These are phyloP conservation scores for Arthrobotrys entomopaga DNA, from an alignment of 2,329 filamentous ascomycete genomes.

Conservation along the genomic window DNA sequence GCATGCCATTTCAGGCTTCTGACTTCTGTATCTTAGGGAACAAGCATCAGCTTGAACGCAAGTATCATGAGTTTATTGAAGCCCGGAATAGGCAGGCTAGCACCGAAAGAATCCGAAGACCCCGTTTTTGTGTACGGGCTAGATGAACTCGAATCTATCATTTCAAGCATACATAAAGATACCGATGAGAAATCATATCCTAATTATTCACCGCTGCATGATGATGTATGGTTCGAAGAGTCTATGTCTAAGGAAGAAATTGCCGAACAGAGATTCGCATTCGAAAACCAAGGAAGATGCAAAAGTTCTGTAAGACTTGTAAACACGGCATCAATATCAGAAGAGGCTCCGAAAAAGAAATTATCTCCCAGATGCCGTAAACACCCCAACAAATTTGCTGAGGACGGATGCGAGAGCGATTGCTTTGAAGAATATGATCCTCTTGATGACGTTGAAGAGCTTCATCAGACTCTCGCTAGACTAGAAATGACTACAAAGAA, in stretches of 20 bases:
- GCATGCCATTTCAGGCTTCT: too few species aligned
- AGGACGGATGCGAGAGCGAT: slow-evolving; percentile 38
- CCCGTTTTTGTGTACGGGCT: slow-evolving; percentile 1
- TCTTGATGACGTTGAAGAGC: slow-evolving; percentile 52
- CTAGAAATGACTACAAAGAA: slow-evolving; percentile 4
- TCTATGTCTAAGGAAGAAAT: slow-evolving; percentile 29
- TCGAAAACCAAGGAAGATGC: slow-evolving; percentile 11
- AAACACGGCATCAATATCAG: neutral
- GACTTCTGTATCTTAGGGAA: too few species aligned
- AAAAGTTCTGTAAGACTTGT: neutral
- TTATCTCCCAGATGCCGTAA: slow-evolving; percentile 8
- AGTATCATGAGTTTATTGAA: too few species aligned
- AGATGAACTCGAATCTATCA: slow-evolving; percentile 1
- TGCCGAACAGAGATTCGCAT: slow-evolving; percentile 7
- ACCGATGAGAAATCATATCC: slow-evolving; percentile 2
- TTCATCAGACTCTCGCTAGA: slow-evolving; percentile 17
- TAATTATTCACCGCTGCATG: slow-evolving; percentile 19
- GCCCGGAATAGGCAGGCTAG: too few species aligned
- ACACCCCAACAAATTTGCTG: neutral
- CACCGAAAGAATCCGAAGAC: neutral
- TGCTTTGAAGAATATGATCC: slow-evolving; percentile 58
- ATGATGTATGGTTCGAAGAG: slow-evolving; percentile 23
- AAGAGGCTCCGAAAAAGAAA: neutral
- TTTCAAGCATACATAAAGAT: neutral
- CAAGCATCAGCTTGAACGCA: too few species aligned